These are phyloP conservation scores for Odonthalia washingtoniensis DNA, from an alignment of 31 red algal species.

Conservation along the genomic window DNA sequence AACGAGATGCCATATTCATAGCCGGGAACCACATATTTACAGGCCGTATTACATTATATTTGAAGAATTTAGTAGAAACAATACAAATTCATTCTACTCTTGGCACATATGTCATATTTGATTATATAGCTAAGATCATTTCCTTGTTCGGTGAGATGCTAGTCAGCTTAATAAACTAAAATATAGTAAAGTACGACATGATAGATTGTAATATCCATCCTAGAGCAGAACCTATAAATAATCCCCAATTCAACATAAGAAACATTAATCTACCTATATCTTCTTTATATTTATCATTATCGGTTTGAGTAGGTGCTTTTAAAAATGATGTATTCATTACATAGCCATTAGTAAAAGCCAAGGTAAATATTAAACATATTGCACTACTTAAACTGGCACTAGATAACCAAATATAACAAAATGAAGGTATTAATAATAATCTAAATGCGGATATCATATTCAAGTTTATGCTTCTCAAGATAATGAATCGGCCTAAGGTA, in stretches of 20 bases:
- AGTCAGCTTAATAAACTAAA: too few relatives aligned
- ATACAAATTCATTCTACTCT: too few relatives aligned
- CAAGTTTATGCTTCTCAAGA: slow-evolving; percentile 23
- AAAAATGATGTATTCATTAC: slow-evolving; percentile 63
- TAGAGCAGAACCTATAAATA: slow-evolving; percentile 39
- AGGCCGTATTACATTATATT: too few relatives aligned
- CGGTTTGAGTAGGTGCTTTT: slow-evolving; percentile 22
- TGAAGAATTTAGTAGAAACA: too few relatives aligned
- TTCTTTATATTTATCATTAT: slow-evolving; percentile 33
- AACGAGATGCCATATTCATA: too few relatives aligned
- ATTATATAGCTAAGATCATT: too few relatives aligned
- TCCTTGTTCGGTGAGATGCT: too few relatives aligned
- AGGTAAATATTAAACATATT: slow-evolving; percentile 22
- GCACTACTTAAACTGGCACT: not conserved
- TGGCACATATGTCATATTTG: too few relatives aligned
- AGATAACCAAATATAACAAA: slow-evolving; percentile 24
- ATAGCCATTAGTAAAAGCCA: slow-evolving; percentile 52
- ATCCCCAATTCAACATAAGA: slow-evolving; percentile 60
- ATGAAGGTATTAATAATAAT: slow-evolving; percentile 39
- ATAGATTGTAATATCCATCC: slow-evolving; percentile 55
- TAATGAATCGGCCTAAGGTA: slow-evolving; percentile 37
- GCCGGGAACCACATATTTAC: too few relatives aligned
- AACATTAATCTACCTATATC: slow-evolving; percentile 60
- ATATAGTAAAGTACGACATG: too few relatives aligned
- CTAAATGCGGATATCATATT: slow-evolving; percentile 16